Evolutionary conservation across 2,329 filamentous ascomycete species (phyloP), one percentile per base, ranked within the genome.

Genomic region (Pleurostoma richardsiae): DNA sequence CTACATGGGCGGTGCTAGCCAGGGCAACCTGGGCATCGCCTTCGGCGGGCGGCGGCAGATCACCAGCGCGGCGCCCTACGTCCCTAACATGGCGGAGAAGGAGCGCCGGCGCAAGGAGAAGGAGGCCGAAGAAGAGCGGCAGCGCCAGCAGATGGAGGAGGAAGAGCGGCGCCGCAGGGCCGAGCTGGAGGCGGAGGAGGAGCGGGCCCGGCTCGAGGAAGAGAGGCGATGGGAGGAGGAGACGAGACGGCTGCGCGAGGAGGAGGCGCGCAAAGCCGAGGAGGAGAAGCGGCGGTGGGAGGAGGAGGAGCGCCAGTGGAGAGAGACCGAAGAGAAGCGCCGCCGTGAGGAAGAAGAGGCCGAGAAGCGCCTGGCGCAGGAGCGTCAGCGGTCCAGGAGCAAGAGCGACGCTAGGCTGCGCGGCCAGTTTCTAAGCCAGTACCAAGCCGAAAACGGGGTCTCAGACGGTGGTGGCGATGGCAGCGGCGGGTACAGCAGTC

Each of bases 1-100:
- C 6, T 99, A 96, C 67, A 94, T 97, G 86, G 94, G 94, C 48
- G 94, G 94, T 42, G 94, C 94, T 29, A 96, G 89, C 59, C 94
- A 99, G 65, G 92, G 90, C 3, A 97, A 95, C 58, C 83, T 96
- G 51, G 94, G 94, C 19, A 90, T 99, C 56, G 83, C 88, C 8
- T 97, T 97, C 66, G 94, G 94, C 47, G 89, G 85, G 19, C 82
- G 91, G 57, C 82, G 94, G 50, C 94, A 99, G 69, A 97, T 99
- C 62, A 97, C 91, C 6, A 90, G 79, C 57, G 81, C 89, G 10
- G 77, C 82, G 30, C 94, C 94, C 4, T 66, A 79, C 41, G 89
- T 97, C 7, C 90, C 91, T 1, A 92, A 75, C 60, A 57, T 90
- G 53, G 87, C 85, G 3, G 91, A 96, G 56, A 96, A 95, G 69